Percentiles rank a stretch among this genome's conserved stretches.
These are phyloP conservation scores for Ramaria sp. DNA, from an alignment of 768 basidiomycete species.

Conservation along the genomic window DNA sequence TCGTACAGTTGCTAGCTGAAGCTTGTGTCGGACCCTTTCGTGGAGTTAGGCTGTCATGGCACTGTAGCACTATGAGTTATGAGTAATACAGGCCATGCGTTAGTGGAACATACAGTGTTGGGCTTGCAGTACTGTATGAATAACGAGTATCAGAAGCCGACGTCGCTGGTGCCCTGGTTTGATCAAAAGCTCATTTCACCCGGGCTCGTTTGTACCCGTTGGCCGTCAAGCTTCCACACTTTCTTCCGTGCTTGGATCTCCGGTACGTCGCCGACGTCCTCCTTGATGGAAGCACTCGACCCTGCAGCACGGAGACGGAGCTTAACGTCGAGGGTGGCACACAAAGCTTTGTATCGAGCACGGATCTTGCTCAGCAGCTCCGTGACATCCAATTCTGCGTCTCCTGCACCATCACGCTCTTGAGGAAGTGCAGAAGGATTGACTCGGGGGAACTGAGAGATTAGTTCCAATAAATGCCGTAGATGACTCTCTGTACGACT, in stretches of 20 bases:
- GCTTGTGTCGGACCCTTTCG: too few species aligned
- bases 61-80: too few species aligned
- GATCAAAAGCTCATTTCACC: constrained; percentile 1
- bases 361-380: constrained; percentile 76
- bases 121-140: too few species aligned
- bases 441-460: constrained; percentile 61
- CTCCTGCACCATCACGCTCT: not conserved
- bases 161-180: not conserved
- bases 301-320: constrained; percentile 28
- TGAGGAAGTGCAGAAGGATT: constrained; percentile 48
- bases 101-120: too few species aligned
- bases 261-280: not conserved
- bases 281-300: not conserved
- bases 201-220: not conserved
- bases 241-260: not conserved
- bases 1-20: too few species aligned
- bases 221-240: not conserved
- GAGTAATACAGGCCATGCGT: too few species aligned
- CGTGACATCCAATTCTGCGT: constrained; percentile 53
- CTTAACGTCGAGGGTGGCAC: constrained; percentile 65
- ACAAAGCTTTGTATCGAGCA: constrained; percentile 79
- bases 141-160: not conserved
- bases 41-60: too few species aligned
- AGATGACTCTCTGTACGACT: constrained; percentile 58
- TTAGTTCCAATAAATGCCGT: constrained; percentile 56